Evolutionary conservation across 345 rosid species (phyloP).

Genomic region (Eucalyptus cloeziana): DNA sequence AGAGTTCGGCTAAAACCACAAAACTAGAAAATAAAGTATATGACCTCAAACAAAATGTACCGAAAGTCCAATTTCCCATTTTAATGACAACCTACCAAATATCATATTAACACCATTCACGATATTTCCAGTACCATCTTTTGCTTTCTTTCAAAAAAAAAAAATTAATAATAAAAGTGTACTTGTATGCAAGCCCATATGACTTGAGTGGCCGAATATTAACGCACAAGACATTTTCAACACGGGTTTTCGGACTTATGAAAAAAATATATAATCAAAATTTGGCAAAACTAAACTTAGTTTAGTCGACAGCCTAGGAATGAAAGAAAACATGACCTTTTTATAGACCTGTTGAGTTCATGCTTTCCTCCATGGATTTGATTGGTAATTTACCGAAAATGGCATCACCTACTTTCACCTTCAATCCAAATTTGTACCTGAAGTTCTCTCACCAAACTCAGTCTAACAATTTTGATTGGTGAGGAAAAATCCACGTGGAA

Average conservation of each 20-base stretch:
- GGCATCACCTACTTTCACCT: neutral
- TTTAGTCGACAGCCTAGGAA: neutral
- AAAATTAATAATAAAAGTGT: neutral
- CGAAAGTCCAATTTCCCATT: neutral
- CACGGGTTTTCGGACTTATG: fast-evolving
- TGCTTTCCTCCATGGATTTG: neutral
- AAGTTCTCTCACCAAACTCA: neutral
- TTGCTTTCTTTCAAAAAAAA: neutral
- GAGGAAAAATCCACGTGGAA: neutral
- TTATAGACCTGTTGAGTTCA: neutral
- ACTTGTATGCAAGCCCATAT: neutral
- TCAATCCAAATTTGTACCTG: neutral
- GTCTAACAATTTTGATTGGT: neutral
- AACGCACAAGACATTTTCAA: neutral
- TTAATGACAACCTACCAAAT: neutral
- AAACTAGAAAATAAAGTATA: neutral
- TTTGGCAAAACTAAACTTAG: neutral
- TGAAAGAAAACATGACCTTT: neutral
- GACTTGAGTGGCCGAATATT: neutral
- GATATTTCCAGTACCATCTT: neutral
- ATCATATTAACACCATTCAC: neutral
- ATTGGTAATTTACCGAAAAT: neutral
- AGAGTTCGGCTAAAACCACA: neutral
- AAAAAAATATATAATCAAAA: neutral
- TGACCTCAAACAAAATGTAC: neutral